A percentile compares a stretch with the other conserved stretches of the same genome.
These are phyloP conservation scores for Geotrichum europaeum DNA, from an alignment of 1,139 yeast genomes.

Conservation along the genomic window DNA sequence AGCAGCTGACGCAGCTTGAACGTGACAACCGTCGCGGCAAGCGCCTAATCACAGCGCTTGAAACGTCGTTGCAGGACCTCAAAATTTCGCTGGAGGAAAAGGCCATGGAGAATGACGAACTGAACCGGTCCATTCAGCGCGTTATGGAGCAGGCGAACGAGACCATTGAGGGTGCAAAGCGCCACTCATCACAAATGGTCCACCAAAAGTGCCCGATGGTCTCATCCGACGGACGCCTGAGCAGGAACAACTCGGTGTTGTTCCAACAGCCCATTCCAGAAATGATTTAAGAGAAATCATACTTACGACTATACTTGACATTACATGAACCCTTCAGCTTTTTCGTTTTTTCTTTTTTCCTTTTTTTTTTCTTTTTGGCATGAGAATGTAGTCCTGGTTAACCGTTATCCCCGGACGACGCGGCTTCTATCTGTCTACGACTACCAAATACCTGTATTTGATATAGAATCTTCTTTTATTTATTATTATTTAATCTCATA, in stretches of 20 bases:
- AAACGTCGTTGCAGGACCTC: conserved; percentile 32
- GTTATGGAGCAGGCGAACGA: conserved; percentile 35
- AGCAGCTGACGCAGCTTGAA: conserved; percentile 27
- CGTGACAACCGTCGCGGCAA: conserved; percentile 28
- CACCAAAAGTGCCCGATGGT: not conserved
- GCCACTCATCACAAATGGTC: conserved; percentile 11
- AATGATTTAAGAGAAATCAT: not conserved
- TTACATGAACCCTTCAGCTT: not conserved
- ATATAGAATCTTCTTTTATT: not conserved
- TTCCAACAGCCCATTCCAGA: not conserved
- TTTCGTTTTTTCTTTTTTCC: no score
- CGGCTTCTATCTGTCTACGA: not conserved
- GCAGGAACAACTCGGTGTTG: not conserved
- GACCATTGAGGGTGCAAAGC: conserved; percentile 31
- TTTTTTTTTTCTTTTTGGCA: not conserved
- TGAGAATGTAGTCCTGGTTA: not conserved
- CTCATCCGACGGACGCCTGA: not conserved
- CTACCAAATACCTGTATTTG: not conserved
- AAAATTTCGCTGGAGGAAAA: conserved; percentile 36
- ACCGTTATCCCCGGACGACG: not conserved
- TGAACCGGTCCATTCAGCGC: conserved; percentile 29
- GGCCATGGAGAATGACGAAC: conserved; percentile 37
- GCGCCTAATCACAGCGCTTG: conserved; percentile 27
- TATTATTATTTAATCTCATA: not conserved
- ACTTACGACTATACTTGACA: not conserved